Evolutionary conservation across 75 land plant genomes (phyloP).

Genomic region (Larix kaempferi): DNA sequence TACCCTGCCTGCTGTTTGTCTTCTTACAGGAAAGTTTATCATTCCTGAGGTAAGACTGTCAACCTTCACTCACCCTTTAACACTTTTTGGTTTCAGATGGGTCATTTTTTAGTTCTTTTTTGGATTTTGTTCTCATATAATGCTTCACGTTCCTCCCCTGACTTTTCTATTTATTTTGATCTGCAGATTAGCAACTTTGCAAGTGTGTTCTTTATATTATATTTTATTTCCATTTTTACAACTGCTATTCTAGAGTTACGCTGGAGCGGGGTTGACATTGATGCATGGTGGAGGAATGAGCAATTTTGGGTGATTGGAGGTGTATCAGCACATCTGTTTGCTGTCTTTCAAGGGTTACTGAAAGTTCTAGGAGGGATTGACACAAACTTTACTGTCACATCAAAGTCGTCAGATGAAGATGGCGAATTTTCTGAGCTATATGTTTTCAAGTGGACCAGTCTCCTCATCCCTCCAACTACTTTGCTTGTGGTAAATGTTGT

Average conservation of each 20-base stretch:
- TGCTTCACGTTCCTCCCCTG: not conserved
- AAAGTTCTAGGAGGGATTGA: constrained; percentile 96
- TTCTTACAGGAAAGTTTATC: constrained; percentile 82
- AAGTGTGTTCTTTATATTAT: constrained; percentile 85
- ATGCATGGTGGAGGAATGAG: constrained; percentile 99
- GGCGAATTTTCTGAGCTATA: constrained; percentile 85
- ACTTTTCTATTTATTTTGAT: not conserved
- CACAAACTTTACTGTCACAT: constrained; percentile 97
- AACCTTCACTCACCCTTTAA: not conserved
- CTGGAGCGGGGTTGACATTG: constrained; percentile 94
- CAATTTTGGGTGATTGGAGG: constrained; percentile 99
- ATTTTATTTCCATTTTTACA: constrained; percentile 88
- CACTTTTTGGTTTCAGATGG: not conserved
- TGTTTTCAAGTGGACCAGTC: constrained; percentile 87
- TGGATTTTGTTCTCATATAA: not conserved
- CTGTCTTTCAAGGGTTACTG: constrained; percentile 92
- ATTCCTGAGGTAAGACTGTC: constrained; percentile 62
- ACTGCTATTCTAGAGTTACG: constrained; percentile 91
- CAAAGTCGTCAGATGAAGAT: constrained; percentile 89
- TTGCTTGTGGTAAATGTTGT: constrained; percentile 72
- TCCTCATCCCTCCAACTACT: constrained; percentile 83
- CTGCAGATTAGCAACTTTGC: constrained; percentile 95
- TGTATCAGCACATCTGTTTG: constrained; percentile 93
- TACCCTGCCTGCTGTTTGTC: constrained; percentile 73
- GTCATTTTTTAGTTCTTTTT: not conserved